Conservation (phyloP, 228 moss, liverwort and hornwort species). For the Sphagnum magellanicum region DNA sequence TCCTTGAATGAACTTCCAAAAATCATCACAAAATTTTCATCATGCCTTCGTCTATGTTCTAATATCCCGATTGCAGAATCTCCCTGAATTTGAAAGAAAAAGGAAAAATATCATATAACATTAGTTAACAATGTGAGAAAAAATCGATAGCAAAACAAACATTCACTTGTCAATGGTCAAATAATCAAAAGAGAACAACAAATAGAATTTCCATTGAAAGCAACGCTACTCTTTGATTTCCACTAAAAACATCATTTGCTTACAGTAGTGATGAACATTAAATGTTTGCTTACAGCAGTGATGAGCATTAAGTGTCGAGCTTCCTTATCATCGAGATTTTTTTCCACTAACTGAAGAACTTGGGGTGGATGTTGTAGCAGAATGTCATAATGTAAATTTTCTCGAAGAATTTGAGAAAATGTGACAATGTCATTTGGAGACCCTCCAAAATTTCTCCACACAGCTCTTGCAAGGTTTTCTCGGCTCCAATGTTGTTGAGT, state of each 20-base stretch:
- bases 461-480: slow-evolving; percentile 32
- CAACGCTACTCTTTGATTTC: too few relatives aligned
- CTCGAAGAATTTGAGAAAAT: slow-evolving; percentile 29
- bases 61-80: slow-evolving; percentile 55
- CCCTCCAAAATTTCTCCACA: slow-evolving; percentile 60
- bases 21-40: slow-evolving; percentile 46
- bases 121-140: too few relatives aligned
- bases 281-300: slow-evolving; percentile 7
- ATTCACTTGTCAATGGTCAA: too few relatives aligned
- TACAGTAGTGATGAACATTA: slow-evolving; percentile 29
- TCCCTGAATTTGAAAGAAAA: slow-evolving; percentile 16
- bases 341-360: slow-evolving; percentile 43
- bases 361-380: slow-evolving; percentile 44
- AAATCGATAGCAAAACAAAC: neutral
- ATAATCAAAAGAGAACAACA: too few relatives aligned
- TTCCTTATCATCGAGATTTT: slow-evolving; percentile 50
- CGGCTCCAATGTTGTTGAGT: slow-evolving; percentile 20
- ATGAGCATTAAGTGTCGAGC: slow-evolving; percentile 59
- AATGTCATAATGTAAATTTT: slow-evolving; percentile 30
- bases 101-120: too few relatives aligned
- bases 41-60: slow-evolving; percentile 17
- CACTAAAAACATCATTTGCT: too few relatives aligned
- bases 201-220: too few relatives aligned
- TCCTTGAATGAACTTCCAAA: slow-evolving; percentile 53
- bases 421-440: slow-evolving; percentile 44